Conservation (phyloP, 2,329 filamentous ascomycete species). For the Cadophora sp. region DNA sequence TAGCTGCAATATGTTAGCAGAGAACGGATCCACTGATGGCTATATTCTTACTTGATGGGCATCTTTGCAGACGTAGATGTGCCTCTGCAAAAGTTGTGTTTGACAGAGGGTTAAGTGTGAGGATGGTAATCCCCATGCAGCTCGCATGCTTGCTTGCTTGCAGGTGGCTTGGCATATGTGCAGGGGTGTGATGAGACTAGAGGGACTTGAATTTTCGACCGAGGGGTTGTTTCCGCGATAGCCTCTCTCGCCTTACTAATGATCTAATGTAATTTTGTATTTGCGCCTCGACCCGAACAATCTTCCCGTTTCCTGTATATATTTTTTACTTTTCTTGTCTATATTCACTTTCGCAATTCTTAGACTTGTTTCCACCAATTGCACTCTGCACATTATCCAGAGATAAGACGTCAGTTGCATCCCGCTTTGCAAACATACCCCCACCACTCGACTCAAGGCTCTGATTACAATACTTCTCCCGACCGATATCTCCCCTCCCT, state of each 20-base stretch:
- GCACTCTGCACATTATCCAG: neutral
- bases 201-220: neutral
- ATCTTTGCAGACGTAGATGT: slow-evolving; percentile 45
- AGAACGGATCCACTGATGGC: neutral
- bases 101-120: slow-evolving; percentile 20
- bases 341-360: neutral
- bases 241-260: slow-evolving; percentile 19
- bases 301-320: neutral
- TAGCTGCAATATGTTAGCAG: slow-evolving; percentile 67
- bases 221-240: slow-evolving; percentile 18
- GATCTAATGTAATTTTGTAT: slow-evolving; percentile 14
- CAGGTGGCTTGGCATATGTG: neutral
- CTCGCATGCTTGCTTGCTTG: neutral
- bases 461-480: slow-evolving; percentile 21
- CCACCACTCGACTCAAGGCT: neutral
- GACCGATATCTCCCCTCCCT: neutral
- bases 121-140: slow-evolving; percentile 9
- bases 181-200: slow-evolving; percentile 13
- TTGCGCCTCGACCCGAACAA: neutral
- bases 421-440: slow-evolving; percentile 19
- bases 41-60: slow-evolving; percentile 57
- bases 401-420: slow-evolving; percentile 18
- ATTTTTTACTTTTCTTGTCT: neutral
- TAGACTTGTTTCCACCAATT: neutral
- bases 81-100: slow-evolving; percentile 14